Percentiles rank a stretch among this genome's conserved stretches.
phyloP scores from a whole-genome alignment of 2,329 filamentous ascomycete species.

The Amylocarpus encephaloides region DNA sequence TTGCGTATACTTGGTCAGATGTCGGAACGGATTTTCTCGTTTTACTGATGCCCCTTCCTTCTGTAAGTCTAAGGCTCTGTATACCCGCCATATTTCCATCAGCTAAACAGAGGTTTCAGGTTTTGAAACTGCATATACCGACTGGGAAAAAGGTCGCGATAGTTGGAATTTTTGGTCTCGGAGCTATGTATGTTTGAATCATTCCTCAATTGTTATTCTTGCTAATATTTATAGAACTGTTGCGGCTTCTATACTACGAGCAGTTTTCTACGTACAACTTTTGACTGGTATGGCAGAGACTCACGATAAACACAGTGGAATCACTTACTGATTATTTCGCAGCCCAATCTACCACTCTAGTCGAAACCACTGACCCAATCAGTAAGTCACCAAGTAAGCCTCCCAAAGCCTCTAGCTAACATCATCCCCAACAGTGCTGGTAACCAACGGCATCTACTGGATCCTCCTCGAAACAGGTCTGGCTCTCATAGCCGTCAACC shows the following conservation, averaged over 20 bases:
- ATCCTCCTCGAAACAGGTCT: constrained; percentile 1
- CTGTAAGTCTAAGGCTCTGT: neutral
- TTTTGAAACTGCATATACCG: neutral
- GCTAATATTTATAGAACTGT: neutral
- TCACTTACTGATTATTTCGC: too few species aligned
- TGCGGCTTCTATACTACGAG: neutral
- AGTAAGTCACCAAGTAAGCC: too few species aligned
- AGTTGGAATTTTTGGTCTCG: neutral
- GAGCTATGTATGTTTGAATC: neutral
- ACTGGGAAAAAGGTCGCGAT: neutral
- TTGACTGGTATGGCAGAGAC: constrained; percentile 1
- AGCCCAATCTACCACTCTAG: too few species aligned
- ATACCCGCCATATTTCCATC: neutral
- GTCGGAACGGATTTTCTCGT: neutral
- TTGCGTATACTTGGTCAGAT: neutral
- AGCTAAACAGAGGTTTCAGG: neutral
- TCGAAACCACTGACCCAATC: too few species aligned
- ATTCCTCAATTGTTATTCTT: neutral
- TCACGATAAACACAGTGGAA: too few species aligned
- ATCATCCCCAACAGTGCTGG: neutral
- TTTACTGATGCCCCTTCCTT: neutral
- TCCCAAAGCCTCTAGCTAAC: neutral
- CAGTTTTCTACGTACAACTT: neutral
- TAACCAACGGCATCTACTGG: neutral
- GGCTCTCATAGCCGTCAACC: constrained; percentile 1